Evolutionary conservation across 768 basidiomycete genomes (phyloP).

Genomic region (Coprinopsis strossmayeri): DNA sequence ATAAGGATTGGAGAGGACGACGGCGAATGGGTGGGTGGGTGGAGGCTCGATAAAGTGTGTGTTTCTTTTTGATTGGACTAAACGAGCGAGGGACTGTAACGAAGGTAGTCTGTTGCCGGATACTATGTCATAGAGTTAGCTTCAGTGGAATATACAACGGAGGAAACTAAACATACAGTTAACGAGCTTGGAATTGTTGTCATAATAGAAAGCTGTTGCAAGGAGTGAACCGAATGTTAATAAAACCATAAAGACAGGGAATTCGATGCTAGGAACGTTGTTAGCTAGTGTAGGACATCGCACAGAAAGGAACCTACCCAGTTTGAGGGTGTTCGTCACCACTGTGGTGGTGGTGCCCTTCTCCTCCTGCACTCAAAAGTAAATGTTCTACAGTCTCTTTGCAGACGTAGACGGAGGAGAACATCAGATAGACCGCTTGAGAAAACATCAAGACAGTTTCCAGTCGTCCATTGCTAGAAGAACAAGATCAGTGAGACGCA

Average conservation of each 20-base stretch:
- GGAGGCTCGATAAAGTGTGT: constrained; percentile 23
- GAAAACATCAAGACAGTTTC: constrained; percentile 76
- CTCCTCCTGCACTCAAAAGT: constrained; percentile 54
- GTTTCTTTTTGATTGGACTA: constrained; percentile 29
- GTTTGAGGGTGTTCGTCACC: constrained; percentile 58
- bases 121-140: constrained; percentile 25
- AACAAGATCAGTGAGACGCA: neutral
- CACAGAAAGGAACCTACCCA: constrained; percentile 24
- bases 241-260: constrained; percentile 53
- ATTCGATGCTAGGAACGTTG: constrained; percentile 47
- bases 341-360: constrained; percentile 58
- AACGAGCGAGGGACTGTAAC: constrained; percentile 40
- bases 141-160: neutral
- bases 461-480: constrained; percentile 52
- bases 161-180: constrained; percentile 42
- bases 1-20: constrained; percentile 69
- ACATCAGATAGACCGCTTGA: constrained; percentile 90
- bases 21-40: constrained; percentile 28
- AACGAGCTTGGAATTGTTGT: constrained; percentile 61
- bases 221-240: constrained; percentile 52
- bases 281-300: neutral
- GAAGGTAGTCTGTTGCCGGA: constrained; percentile 60
- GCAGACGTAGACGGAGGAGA: constrained; percentile 91
- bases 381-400: constrained; percentile 96
- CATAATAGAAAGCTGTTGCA: constrained; percentile 48